phyloP scores from a whole-genome alignment of 2,329 filamentous ascomycete genomes.

The Exophiala xenobiotica region DNA sequence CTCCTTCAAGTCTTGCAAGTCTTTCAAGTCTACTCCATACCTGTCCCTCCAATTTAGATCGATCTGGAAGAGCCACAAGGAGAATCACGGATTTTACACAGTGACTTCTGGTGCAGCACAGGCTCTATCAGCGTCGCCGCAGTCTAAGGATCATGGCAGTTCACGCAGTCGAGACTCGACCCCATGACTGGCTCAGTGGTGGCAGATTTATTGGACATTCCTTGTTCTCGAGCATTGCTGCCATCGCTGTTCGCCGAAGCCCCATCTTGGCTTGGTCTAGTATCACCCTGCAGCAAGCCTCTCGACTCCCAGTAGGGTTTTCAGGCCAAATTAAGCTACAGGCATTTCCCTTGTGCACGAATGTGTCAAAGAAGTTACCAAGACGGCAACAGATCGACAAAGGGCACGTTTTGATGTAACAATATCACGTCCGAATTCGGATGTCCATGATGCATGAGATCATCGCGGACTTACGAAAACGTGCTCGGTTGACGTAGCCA shows the following conservation, averaged over 20 bases:
- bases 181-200: too few relatives aligned
- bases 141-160: too few relatives aligned
- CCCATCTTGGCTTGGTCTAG: neutral
- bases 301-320: conserved; percentile 1
- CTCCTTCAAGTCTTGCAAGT: neutral
- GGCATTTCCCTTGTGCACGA: conserved; percentile 15
- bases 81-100: neutral
- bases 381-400: conserved; percentile 8
- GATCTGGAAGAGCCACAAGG: neutral
- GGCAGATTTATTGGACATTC: too few relatives aligned
- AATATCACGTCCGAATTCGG: neutral
- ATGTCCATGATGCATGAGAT: conserved; percentile 15
- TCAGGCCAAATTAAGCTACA: conserved; percentile 9
- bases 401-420: conserved; percentile 1
- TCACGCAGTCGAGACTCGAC: too few relatives aligned
- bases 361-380: neutral
- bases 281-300: neutral
- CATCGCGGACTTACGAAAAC: neutral
- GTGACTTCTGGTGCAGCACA: neutral
- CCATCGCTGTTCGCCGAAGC: neutral
- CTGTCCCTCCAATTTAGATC: neutral
- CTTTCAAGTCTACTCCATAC: neutral
- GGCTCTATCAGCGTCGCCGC: neutral
- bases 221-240: too few relatives aligned
- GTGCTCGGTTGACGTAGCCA: neutral